A percentile compares a stretch with the other conserved stretches of the same genome.
phyloP scores from a whole-genome alignment of 176 grass and related monocot genomes.

The Triticum timopheevii region DNA sequence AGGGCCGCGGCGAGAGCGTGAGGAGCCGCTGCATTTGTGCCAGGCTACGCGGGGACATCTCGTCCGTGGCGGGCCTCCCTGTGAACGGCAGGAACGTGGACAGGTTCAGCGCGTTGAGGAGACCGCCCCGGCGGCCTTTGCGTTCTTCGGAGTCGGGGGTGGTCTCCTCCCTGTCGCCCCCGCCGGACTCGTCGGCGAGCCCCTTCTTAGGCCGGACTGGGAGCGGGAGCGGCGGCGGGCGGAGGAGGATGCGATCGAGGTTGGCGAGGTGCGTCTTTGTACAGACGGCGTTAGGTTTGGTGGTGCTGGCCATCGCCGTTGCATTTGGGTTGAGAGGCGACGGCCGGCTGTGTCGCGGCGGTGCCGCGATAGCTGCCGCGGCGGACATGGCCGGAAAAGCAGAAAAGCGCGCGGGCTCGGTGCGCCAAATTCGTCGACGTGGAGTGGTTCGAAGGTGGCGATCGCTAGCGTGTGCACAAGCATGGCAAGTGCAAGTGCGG shows the following conservation, averaged over 20 bases:
- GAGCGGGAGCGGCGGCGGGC: constrained; percentile 32
- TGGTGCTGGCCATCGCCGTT: constrained; percentile 1
- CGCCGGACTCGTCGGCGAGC: not conserved
- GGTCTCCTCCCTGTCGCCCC: not conserved
- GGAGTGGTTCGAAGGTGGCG: not conserved
- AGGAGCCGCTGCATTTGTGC: constrained; percentile 64
- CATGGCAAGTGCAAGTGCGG: not conserved
- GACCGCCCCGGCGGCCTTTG: constrained; percentile 14
- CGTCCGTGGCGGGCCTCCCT: constrained; percentile 31
- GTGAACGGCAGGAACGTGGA: constrained; percentile 35
- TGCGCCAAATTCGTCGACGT: not conserved
- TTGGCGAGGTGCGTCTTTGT: constrained; percentile 71
- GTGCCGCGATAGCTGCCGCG: constrained; percentile 32
- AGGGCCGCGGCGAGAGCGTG: constrained; percentile 45
- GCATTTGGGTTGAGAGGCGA: constrained; percentile 51
- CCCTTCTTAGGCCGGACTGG: not conserved
- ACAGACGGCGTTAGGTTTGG: constrained; percentile 23
- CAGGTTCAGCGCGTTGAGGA: constrained; percentile 53
- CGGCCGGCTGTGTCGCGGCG: constrained; percentile 18
- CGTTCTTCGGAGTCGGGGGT: not conserved
- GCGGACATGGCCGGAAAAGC: constrained; percentile 27
- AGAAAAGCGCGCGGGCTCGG: not conserved
- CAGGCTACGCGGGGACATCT: constrained; percentile 78
- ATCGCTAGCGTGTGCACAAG: not conserved
- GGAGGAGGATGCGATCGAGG: constrained; percentile 60